Evolutionary conservation across 441 rosid genomes (phyloP), one percentile per base, ranked within the genome.

Genomic region (Croton laevigatus): DNA sequence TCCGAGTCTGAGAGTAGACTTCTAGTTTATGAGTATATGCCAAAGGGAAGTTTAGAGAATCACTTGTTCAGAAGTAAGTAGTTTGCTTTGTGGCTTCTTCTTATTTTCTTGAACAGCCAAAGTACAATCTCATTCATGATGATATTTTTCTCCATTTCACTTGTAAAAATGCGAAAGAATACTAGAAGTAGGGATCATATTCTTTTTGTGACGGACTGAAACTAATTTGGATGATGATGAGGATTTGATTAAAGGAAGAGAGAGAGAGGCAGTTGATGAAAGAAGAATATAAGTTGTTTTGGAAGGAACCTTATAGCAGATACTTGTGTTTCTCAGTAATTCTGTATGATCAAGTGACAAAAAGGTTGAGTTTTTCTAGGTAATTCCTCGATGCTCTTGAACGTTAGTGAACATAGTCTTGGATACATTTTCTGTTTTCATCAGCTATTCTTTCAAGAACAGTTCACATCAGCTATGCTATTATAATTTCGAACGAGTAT

Each of bases 1-100:
- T 78, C 85, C 63, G 97, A 93, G 78, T 92, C 83, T 60, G 94
- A 87, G 22, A 91, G 85, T 36, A 80, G 94, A 69, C 90, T 91
- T 72, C 84, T 93, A 70, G 97, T 89, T 22, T 93, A 93, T 9
- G 96, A 93, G 78, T 91, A 82, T 59, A 88, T 93, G 98, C 91
- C 88, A 12, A 90, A 86, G 64, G 97, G 97, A 52, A 93, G 94
- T 79, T 80, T 93, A 79, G 97, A 93, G 67, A 80, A 86, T 72
- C 98, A 93, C 78, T 72, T 93, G 11, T 93, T 93, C 63, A 81
- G 83, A 82, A 84, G 98, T 93, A 89, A 79, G 91, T 86, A 75
- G 78, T 73, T 82, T 68, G 17, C 11, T 27, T 17, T 12, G 6
- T n/a, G 8, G 70, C 55, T 59, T 64, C 68, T 62, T 38, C 37